Evolutionary conservation across 164 flowering plant genomes (phyloP).

Genomic region (Annona squamosa): DNA sequence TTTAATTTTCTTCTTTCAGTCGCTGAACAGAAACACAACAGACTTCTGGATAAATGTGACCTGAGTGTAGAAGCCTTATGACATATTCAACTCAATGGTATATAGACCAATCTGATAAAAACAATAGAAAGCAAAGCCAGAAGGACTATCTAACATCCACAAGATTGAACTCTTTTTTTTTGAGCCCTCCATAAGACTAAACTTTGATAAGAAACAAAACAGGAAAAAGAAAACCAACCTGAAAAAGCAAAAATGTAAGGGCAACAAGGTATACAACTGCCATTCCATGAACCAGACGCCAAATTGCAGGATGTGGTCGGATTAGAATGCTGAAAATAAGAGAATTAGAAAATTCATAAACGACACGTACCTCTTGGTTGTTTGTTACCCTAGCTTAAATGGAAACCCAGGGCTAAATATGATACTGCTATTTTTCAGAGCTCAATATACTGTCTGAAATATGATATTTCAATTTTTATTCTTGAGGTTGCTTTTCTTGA

Average conservation of each 20-base stretch:
- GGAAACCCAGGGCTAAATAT: not conserved
- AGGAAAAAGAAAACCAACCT: conserved; percentile 41
- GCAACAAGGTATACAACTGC: conserved; percentile 93
- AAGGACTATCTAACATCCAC: not conserved
- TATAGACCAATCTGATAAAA: not conserved
- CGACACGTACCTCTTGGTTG: not conserved
- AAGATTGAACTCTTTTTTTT: not conserved
- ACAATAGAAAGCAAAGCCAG: not conserved
- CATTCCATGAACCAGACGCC: conserved; percentile 99
- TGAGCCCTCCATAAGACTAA: not conserved
- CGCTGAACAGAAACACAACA: not conserved
- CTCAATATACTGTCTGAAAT: not conserved
- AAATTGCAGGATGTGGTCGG: conserved; percentile 97
- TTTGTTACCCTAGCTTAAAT: not conserved
- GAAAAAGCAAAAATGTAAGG: conserved; percentile 94
- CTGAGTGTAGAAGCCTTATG: not conserved
- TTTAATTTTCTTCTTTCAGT: not conserved
- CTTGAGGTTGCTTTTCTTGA: not conserved
- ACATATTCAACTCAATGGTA: not conserved
- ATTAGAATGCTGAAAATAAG: conserved; percentile 59
- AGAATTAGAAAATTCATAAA: not conserved
- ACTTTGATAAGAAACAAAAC: not conserved
- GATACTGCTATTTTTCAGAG: not conserved
- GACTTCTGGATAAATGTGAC: not conserved
- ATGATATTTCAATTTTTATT: not conserved